Conservation (phyloP, 345 rosid species). For the Populus nigra region DNA sequence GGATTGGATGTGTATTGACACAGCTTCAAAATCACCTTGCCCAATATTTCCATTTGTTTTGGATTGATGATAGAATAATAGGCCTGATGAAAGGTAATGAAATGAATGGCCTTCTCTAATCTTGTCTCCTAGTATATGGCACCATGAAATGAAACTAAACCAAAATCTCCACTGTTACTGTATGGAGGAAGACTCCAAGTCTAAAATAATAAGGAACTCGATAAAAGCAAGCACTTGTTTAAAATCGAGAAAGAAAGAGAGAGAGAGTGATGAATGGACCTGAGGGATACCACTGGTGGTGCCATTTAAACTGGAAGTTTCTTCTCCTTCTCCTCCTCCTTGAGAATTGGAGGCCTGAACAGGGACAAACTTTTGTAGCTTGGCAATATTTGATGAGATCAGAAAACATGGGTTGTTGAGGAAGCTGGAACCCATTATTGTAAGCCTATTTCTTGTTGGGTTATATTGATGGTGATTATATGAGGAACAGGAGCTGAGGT, state of each 20-base stretch:
- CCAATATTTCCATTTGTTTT: no score
- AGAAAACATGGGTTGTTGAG: background rate
- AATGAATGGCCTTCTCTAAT: background rate
- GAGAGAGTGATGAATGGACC: background rate
- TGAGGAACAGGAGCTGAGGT: background rate
- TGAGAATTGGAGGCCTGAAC: background rate
- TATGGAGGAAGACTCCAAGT: background rate
- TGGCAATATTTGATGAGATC: background rate
- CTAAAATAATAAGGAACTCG: background rate
- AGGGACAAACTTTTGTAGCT: background rate
- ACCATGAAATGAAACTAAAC: background rate
- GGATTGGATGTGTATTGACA: background rate
- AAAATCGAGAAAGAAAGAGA: background rate
- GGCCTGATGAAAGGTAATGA: background rate
- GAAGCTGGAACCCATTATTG: background rate
- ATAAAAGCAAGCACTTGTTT: background rate
- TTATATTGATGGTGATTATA: background rate
- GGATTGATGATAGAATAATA: no score
- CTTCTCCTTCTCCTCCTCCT: background rate
- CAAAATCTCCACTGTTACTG: background rate
- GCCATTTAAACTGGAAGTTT: background rate
- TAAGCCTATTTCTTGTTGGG: background rate
- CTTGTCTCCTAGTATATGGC: background rate
- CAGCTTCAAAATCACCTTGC: no score
- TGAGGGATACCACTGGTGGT: background rate